Evolutionary conservation across 148 eudicot species (phyloP), one percentile per base, ranked within the genome.

Genomic region (Persicaria tinctoria): DNA sequence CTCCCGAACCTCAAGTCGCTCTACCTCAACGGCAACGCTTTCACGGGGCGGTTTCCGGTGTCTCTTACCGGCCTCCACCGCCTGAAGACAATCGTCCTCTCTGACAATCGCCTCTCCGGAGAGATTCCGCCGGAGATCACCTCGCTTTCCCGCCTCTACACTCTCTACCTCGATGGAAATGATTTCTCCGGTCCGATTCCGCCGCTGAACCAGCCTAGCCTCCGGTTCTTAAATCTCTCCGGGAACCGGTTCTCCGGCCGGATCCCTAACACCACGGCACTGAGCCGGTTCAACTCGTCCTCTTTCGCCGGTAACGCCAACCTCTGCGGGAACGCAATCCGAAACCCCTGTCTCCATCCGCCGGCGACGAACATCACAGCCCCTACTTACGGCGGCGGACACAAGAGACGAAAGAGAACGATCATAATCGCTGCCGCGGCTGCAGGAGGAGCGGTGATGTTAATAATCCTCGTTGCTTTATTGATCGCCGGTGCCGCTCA

Each of bases 221-320:
- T 94, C 38, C 83, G 72, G 51, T 89, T 80, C 75, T 76, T 91
- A 16, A 94, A 94, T 55, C 80, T 91, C 1, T 91, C 98, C 0
- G 78, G 86, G 18, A 94, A 94, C 72, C 51, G 74, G 0, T 80
- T 94, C 16, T 84, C 87, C 38, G 98, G 98, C 5, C 76, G 73
- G n/a, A 82, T 94, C 69, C 98, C 98, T 41, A 41, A 9, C 0
- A 94, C 98, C 0, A 5, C 76, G 5, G 80, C 91, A 0, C 74
- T 94, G 13, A 12, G 48, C 6, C 73, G 82, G 46, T 94, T 91
- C 76, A 90, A 90, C 27, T 27, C 68, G 0, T 84, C 96, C 0
- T 90, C 96, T 0, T 94, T 94, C 57, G 0, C 60, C 0, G 80
- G 78, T 14, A 94, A 94, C 47, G 9, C 81, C 20, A 74, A 79